Conservation (phyloP, 495 filamentous ascomycete species). For the Articulospora tetracladia region DNA sequence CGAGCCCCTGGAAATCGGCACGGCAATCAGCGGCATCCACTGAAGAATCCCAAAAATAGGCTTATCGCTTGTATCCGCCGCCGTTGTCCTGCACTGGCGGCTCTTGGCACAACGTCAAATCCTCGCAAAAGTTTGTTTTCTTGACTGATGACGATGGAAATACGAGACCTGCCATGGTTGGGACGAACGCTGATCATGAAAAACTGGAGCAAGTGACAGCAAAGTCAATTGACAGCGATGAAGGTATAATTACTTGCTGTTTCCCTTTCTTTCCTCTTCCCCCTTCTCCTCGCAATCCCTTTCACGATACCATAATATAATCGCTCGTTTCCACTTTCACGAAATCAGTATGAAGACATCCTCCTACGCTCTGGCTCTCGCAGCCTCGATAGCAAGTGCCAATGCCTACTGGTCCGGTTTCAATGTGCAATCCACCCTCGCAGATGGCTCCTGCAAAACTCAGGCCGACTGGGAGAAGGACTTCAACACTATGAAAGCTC, state of each 20-base stretch:
- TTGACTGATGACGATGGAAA: neutral
- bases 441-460: conserved; percentile 55
- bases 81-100: neutral
- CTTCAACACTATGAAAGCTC: conserved; percentile 64
- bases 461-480: conserved; percentile 66
- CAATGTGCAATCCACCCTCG: conserved; percentile 68
- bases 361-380: conserved; percentile 15
- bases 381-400: conserved; percentile 11
- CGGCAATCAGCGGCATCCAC: too few species aligned
- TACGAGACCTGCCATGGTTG: neutral
- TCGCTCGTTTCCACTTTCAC: neutral
- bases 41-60: neutral
- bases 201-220: neutral
- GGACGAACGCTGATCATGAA: neutral
- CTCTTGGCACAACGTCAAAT: neutral
- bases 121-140: neutral
- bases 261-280: neutral
- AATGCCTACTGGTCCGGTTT: conserved; percentile 59
- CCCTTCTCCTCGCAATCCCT: neutral
- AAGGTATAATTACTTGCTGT: neutral
- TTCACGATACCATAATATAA: neutral
- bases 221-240: neutral
- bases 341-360: conserved; percentile 13
- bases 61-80: neutral
- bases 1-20: too few species aligned